Percentiles rank a stretch among this genome's conserved stretches.
Conservation (phyloP, 2,329 filamentous ascomycete genomes). For the Endocalyx cinctus region DNA sequence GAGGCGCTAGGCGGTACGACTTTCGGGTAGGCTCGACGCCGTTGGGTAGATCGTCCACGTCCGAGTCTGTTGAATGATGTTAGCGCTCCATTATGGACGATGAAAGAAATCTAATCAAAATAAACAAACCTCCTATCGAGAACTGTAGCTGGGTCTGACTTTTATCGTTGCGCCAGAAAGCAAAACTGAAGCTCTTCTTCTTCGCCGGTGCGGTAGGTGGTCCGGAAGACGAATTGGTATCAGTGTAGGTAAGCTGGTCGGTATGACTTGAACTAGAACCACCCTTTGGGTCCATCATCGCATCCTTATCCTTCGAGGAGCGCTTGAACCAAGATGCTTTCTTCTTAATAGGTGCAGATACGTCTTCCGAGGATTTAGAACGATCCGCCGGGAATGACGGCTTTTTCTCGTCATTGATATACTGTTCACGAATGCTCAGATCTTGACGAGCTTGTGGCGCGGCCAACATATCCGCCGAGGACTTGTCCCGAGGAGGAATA, state of each 20-base stretch:
- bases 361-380: constrained; percentile 12
- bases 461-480: constrained; percentile 12
- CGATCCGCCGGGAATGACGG: too few relatives aligned
- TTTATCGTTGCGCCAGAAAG: constrained; percentile 50
- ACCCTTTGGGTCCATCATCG: constrained; percentile 10
- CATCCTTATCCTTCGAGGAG: constrained; percentile 34
- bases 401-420: constrained; percentile 21
- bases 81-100: constrained; percentile 10
- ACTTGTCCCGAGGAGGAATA: constrained; percentile 21
- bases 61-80: constrained; percentile 23
- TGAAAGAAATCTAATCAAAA: too few relatives aligned
- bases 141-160: constrained; percentile 34
- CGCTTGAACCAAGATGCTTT: constrained; percentile 50
- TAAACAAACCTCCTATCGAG: constrained; percentile 38
- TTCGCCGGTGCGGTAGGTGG: constrained; percentile 25
- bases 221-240: constrained; percentile 17
- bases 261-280: constrained; percentile 10
- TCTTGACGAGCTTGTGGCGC: constrained; percentile 9
- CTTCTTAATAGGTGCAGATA: constrained; percentile 32
- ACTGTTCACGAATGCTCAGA: constrained; percentile 21
- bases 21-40: constrained; percentile 17
- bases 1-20: constrained; percentile 13
- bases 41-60: constrained; percentile 26
- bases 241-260: constrained; percentile 14
- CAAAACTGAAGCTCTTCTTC: constrained; percentile 47